phyloP scores from a whole-genome alignment of 2,329 filamentous ascomycete genomes.

The Fusarium aywerte region DNA sequence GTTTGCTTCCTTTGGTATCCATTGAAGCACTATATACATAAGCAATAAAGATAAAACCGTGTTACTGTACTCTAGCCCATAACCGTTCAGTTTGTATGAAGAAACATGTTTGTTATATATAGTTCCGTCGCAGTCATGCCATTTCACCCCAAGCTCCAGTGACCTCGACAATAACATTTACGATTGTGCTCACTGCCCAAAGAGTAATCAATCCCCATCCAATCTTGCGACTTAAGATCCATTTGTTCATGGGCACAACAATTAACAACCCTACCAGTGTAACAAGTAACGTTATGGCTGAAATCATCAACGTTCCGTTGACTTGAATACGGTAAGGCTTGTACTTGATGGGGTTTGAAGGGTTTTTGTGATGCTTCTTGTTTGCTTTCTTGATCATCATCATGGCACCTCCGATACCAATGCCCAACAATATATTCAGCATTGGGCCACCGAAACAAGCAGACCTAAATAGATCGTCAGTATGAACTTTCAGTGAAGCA shows the following conservation, averaged over 20 bases:
- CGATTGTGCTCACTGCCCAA: constrained; percentile 82
- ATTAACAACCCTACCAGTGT: constrained; percentile 83
- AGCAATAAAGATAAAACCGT: background rate
- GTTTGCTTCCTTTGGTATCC: background rate
- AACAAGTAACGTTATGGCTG: constrained; percentile 81
- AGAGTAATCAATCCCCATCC: constrained; percentile 82
- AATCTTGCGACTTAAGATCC: constrained; percentile 84
- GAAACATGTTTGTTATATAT: background rate
- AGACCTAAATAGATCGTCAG: constrained; percentile 59
- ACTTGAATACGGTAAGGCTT: constrained; percentile 86
- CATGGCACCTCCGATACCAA: constrained; percentile 89
- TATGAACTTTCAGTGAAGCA: background rate
- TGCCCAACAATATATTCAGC: constrained; percentile 95
- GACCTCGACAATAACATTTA: constrained; percentile 85
- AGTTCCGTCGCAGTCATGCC: constrained; percentile 6
- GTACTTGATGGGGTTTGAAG: constrained; percentile 71
- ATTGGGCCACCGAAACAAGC: constrained; percentile 99
- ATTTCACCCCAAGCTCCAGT: constrained; percentile 61
- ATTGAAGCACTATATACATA: no score
- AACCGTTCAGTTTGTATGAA: background rate
- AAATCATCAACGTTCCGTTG: constrained; percentile 85
- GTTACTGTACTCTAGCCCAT: constrained; percentile 1
- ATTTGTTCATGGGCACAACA: constrained; percentile 84
- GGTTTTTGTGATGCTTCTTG: constrained; percentile 73
- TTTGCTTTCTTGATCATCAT: constrained; percentile 81